Conservation (phyloP, 2,329 filamentous ascomycete species). For the Fusarium haematococcum region DNA sequence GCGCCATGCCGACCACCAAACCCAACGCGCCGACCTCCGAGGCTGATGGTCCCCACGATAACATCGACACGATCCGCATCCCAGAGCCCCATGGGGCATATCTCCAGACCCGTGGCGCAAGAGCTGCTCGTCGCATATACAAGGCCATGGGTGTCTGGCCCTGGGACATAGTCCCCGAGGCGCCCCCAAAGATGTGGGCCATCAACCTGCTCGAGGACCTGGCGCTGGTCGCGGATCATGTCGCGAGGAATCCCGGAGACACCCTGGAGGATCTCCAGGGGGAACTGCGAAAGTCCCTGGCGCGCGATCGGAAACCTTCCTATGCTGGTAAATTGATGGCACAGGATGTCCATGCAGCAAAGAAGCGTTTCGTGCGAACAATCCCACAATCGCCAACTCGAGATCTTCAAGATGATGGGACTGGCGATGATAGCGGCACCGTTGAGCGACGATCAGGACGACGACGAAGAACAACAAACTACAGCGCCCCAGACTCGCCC, state of each 20-base stretch:
- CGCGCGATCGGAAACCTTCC: slow-evolving; percentile 45
- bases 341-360: slow-evolving; percentile 45
- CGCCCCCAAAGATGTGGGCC: slow-evolving; percentile 46
- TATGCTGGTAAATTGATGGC: slow-evolving; percentile 46
- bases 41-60: slow-evolving; percentile 36
- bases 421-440: slow-evolving; percentile 29
- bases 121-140: slow-evolving; percentile 43
- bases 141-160: slow-evolving; percentile 45
- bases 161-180: slow-evolving; percentile 46
- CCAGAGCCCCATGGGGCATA: slow-evolving; percentile 42
- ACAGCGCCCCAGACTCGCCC: slow-evolving; percentile 36
- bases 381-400: slow-evolving; percentile 35
- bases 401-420: slow-evolving; percentile 33
- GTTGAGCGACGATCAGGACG: slow-evolving; percentile 39
- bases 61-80: slow-evolving; percentile 41
- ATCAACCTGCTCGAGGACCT: slow-evolving; percentile 46
- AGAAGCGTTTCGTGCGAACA: slow-evolving; percentile 43
- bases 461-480: slow-evolving; percentile 34
- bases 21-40: slow-evolving; percentile 38
- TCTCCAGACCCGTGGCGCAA: slow-evolving; percentile 43
- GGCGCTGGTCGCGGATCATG: slow-evolving; percentile 44
- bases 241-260: slow-evolving; percentile 42
- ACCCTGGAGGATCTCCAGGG: slow-evolving; percentile 42
- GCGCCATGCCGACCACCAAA: slow-evolving; percentile 42
- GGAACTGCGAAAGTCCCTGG: slow-evolving; percentile 44